Conservation (phyloP, 306 rosid species). For the Astragalus membranaceus region DNA sequence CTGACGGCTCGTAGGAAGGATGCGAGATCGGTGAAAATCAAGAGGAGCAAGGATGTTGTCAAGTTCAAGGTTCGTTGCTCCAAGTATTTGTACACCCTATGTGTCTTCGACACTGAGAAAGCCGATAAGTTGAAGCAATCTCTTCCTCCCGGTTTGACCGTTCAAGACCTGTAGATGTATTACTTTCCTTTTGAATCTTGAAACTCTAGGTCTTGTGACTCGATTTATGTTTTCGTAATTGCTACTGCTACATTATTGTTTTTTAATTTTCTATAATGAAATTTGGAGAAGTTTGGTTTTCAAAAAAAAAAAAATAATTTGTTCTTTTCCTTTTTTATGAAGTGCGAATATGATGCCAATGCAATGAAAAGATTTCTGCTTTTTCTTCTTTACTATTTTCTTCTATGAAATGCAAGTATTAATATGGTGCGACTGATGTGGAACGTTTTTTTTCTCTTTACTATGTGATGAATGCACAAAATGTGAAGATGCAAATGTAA, state of each 20-base stretch:
- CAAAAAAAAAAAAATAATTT: too few species aligned
- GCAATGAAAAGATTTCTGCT: too few species aligned
- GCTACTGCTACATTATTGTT: background rate
- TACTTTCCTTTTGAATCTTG: background rate
- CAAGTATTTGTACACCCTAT: conserved; percentile 73
- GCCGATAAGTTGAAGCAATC: conserved; percentile 91
- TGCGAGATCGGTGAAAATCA: conserved; percentile 71
- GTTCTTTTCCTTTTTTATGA: too few species aligned
- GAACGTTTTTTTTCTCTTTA: too few species aligned
- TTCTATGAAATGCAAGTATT: too few species aligned
- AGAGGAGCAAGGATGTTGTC: conserved; percentile 65
- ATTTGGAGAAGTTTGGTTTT: background rate
- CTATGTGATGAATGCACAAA: too few species aligned
- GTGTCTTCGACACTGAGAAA: conserved; percentile 68
- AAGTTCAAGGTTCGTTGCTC: conserved; percentile 92
- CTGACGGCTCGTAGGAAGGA: conserved; percentile 82
- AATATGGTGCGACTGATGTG: too few species aligned
- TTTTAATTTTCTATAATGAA: background rate
- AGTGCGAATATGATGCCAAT: too few species aligned
- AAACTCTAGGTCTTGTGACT: background rate
- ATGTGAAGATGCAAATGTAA: too few species aligned
- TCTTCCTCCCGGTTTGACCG: conserved; percentile 87
- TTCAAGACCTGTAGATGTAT: conserved; percentile 48
- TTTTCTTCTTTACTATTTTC: too few species aligned
- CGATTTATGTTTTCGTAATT: background rate